Conservation (phyloP, 306 rosid genomes). For the Styphnolobium japonicum region DNA sequence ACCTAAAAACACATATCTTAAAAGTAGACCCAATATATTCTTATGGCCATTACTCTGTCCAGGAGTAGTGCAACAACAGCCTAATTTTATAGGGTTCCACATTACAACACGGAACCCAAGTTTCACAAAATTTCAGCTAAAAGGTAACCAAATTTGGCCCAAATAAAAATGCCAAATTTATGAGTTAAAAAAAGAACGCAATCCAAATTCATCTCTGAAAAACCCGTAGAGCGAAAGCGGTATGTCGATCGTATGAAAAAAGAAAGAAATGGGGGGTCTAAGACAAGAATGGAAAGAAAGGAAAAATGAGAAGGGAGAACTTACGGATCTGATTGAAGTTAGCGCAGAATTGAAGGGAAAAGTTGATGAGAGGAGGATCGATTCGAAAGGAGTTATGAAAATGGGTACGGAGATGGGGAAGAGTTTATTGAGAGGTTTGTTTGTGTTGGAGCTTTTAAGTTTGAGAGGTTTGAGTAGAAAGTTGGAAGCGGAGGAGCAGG, state of each 20-base stretch:
- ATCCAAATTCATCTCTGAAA: not conserved
- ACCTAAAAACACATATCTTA: not conserved
- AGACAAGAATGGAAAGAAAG: not conserved
- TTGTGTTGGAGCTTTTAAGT: too few species aligned
- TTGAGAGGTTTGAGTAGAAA: not conserved
- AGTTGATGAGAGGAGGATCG: too few species aligned
- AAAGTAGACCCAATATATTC: not conserved
- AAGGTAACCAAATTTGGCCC: too few species aligned
- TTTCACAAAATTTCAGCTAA: not conserved
- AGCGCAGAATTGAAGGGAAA: not conserved
- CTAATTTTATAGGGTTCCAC: not conserved
- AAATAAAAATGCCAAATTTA: not conserved
- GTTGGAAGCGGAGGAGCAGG: not conserved
- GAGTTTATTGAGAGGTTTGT: not conserved
- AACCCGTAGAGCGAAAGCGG: not conserved
- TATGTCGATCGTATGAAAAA: not conserved
- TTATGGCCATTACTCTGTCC: not conserved
- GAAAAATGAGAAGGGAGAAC: not conserved
- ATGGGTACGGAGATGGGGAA: too few species aligned
- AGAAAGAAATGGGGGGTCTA: not conserved
- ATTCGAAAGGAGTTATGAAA: too few species aligned
- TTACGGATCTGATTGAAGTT: conserved; percentile 14
- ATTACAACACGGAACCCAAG: not conserved
- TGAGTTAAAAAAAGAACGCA: not conserved
- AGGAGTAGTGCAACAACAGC: not conserved